Percentiles rank a stretch among this genome's conserved stretches.
Conservation (phyloP, 2,329 filamentous ascomycete genomes). For the Neonectria neomacrospora region DNA sequence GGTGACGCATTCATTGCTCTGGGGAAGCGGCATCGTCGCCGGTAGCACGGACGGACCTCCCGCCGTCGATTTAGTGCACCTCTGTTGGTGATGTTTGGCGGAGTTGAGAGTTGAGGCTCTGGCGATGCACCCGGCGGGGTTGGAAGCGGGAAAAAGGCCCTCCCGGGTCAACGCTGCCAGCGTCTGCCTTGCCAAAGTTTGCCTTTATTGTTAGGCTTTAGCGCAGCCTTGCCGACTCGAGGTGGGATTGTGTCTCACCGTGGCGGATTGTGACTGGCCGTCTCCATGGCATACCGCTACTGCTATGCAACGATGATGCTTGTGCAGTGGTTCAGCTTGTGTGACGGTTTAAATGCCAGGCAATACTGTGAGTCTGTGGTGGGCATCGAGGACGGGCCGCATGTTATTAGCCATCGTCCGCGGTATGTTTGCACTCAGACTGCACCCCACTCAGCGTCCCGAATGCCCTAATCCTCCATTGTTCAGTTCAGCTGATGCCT, state of each 20-base stretch:
- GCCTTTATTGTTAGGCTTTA: not conserved
- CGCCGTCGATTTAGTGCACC: not conserved
- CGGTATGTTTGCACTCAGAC: too few relatives aligned
- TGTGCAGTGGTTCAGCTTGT: not conserved
- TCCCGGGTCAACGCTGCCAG: not conserved
- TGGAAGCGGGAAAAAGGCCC: not conserved
- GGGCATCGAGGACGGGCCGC: not conserved
- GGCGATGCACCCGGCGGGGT: not conserved
- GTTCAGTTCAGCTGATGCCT: too few relatives aligned
- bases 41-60: not conserved
- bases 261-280: not conserved
- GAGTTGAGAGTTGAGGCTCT: not conserved
- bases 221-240: not conserved
- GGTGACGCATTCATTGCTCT: not conserved
- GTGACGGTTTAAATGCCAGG: too few relatives aligned
- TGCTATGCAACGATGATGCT: not conserved
- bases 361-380: not conserved
- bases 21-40: not conserved
- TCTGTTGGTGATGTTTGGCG: not conserved
- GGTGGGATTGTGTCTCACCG: not conserved
- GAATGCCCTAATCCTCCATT: too few relatives aligned
- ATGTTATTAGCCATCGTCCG: too few relatives aligned
- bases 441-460: too few relatives aligned
- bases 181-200: not conserved
- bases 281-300: not conserved